phyloP scores from a whole-genome alignment of 352 stramenopile species.

The Globisporangium polare region DNA sequence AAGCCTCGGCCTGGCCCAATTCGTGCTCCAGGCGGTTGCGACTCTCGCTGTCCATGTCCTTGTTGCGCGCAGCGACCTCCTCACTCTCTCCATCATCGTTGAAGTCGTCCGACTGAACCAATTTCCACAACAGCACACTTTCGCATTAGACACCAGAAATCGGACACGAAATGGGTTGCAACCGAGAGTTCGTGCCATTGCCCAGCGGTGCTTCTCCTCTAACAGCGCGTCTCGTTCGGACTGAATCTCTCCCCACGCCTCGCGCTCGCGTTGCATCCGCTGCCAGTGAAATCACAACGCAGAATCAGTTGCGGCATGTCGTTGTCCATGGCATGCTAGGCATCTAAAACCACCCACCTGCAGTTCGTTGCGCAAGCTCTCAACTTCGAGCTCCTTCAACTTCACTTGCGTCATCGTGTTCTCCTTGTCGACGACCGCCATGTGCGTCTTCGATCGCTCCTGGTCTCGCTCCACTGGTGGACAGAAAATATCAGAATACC shows the following conservation, averaged over 20 bases:
- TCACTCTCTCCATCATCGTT: conserved; percentile 30
- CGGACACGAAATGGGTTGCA: too few relatives aligned
- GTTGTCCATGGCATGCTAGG: too few relatives aligned
- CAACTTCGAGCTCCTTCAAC: conserved; percentile 47
- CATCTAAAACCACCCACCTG: conserved; percentile 17
- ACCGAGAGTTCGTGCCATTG: conserved; percentile 38
- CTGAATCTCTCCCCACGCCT: conserved; percentile 75
- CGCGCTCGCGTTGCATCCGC: conserved; percentile 70
- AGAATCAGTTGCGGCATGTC: neutral
- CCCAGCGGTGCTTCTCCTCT: conserved; percentile 84
- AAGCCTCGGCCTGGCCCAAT: conserved; percentile 64
- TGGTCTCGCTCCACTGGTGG: conserved; percentile 79
- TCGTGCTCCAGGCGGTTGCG: conserved; percentile 60
- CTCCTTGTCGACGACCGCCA: conserved; percentile 63
- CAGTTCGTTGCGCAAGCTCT: conserved; percentile 45
- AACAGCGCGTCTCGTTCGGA: conserved; percentile 70
- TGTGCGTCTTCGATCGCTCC: conserved; percentile 59
- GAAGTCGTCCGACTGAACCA: conserved; percentile 60
- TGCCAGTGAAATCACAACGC: conserved; percentile 9
- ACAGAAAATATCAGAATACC: too few relatives aligned
- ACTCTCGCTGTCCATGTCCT: conserved; percentile 45
- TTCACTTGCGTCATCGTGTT: conserved; percentile 43
- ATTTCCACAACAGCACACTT: neutral
- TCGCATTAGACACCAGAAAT: too few relatives aligned
- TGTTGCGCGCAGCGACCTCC: conserved; percentile 15